These are phyloP conservation scores for Keithomyces neogunnii DNA, from an alignment of 2,329 filamentous ascomycete genomes.

Conservation along the genomic window DNA sequence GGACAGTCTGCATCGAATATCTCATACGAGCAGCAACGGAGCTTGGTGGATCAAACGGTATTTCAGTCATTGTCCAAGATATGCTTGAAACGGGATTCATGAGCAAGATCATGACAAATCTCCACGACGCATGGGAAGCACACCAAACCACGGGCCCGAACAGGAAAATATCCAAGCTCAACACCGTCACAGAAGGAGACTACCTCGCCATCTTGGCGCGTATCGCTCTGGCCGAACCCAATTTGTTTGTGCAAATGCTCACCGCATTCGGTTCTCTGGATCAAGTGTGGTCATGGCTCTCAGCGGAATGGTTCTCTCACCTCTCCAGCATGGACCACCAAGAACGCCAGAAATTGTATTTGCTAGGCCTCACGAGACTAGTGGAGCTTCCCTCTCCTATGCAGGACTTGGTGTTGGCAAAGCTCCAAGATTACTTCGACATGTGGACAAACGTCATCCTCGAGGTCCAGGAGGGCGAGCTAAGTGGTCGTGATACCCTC, in stretches of 20 bases:
- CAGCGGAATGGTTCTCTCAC: slow-evolving; percentile 57
- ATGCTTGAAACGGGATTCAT: slow-evolving; percentile 57
- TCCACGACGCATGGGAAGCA: slow-evolving; percentile 63
- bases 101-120: slow-evolving; percentile 52
- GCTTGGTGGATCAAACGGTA: slow-evolving; percentile 51
- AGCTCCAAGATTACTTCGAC: slow-evolving; percentile 64
- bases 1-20: slow-evolving; percentile 54
- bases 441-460: slow-evolving; percentile 66
- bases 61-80: slow-evolving; percentile 56
- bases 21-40: slow-evolving; percentile 55
- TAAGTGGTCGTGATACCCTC: slow-evolving; percentile 42
- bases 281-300: slow-evolving; percentile 51
- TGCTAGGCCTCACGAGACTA: slow-evolving; percentile 63
- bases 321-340: slow-evolving; percentile 60
- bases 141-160: slow-evolving; percentile 79
- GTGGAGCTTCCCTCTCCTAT: slow-evolving; percentile 53
- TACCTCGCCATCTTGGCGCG: slow-evolving; percentile 79
- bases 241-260: slow-evolving; percentile 54
- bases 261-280: slow-evolving; percentile 36
- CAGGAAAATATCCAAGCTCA: slow-evolving; percentile 58
- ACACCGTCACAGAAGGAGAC: slow-evolving; percentile 70
- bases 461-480: slow-evolving; percentile 55
- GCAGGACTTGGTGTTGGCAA: slow-evolving; percentile 48
- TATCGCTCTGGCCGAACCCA: slow-evolving; percentile 64
- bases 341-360: slow-evolving; percentile 61